Percentiles rank a stretch among this genome's conserved stretches.
Conservation (phyloP, 208 protist genomes). For the Crithidia mellificae region DNA sequence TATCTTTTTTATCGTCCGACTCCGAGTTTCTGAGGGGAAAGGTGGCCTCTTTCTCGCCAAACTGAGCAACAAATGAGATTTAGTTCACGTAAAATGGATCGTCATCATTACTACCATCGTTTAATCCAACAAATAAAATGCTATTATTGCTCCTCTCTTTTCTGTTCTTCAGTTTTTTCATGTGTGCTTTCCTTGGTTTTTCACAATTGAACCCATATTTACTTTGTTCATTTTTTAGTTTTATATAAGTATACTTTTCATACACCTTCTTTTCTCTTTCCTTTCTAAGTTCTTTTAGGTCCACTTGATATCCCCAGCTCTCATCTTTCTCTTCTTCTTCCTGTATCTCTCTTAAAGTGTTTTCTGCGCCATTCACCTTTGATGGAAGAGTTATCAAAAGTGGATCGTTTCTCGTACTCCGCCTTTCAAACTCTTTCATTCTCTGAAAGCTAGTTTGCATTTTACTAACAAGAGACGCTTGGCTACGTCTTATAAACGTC, state of each 20-base stretch:
- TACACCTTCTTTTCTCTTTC: neutral
- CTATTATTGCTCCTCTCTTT: slow-evolving; percentile 6
- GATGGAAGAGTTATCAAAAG: too few species aligned
- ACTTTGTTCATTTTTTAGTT: slow-evolving; percentile 3
- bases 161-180: slow-evolving; percentile 1
- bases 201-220: neutral
- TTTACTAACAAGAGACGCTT: too few species aligned
- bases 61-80: neutral
- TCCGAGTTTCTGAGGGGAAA: slow-evolving; percentile 2
- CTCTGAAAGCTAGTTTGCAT: too few species aligned
- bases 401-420: too few species aligned
- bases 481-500: too few species aligned
- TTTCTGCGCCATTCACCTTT: slow-evolving; percentile 18
- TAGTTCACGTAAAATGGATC: neutral
- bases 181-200: neutral
- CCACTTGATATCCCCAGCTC: neutral
- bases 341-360: slow-evolving; percentile 7
- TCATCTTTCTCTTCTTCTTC: neutral
- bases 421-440: too few species aligned
- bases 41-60: neutral
- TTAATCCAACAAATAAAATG: too few species aligned
- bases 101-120: neutral
- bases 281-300: neutral
- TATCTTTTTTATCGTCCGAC: slow-evolving; percentile 5
- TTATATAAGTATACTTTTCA: neutral